These are phyloP conservation scores for Rhodotorula sp. DNA, from an alignment of 1,284 basidiomycete species.

Conservation along the genomic window DNA sequence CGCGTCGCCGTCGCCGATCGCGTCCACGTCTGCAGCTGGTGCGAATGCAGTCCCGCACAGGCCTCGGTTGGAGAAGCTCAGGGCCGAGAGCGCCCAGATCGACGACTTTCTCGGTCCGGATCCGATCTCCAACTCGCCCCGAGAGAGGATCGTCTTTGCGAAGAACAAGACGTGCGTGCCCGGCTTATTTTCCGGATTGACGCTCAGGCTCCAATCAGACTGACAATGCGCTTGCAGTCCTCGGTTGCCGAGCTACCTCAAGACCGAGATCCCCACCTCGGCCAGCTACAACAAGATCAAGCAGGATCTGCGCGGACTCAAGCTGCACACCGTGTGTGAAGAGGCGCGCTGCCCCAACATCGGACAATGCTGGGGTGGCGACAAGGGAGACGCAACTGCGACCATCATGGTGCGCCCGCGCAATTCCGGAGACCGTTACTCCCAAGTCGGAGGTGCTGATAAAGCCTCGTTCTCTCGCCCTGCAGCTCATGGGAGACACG, in stretches of 20 bases:
- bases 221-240: constrained; percentile 58
- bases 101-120: constrained; percentile 76
- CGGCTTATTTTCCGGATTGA: too few relatives aligned
- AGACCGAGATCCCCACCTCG: constrained; percentile 79
- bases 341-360: constrained; percentile 99
- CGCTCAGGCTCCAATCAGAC: neutral
- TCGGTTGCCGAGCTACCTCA: constrained; percentile 85
- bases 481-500: constrained; percentile 96
- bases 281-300: constrained; percentile 88
- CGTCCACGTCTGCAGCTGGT: constrained; percentile 10
- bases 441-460: neutral
- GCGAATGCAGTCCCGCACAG: constrained; percentile 12
- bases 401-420: constrained; percentile 85
- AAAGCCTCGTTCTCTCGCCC: neutral
- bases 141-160: constrained; percentile 70
- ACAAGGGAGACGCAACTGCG: constrained; percentile 83
- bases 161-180: constrained; percentile 66
- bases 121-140: constrained; percentile 47
- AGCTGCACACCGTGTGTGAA: constrained; percentile 95
- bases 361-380: constrained; percentile 97
- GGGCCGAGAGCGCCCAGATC: constrained; percentile 66
- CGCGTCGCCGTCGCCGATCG: constrained; percentile 16
- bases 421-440: too few relatives aligned
- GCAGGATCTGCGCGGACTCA: constrained; percentile 87
- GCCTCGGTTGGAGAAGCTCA: constrained; percentile 57